Evolutionary conservation across 2,329 filamentous ascomycete species (phyloP).

Genomic region (Alternaria sp.): DNA sequence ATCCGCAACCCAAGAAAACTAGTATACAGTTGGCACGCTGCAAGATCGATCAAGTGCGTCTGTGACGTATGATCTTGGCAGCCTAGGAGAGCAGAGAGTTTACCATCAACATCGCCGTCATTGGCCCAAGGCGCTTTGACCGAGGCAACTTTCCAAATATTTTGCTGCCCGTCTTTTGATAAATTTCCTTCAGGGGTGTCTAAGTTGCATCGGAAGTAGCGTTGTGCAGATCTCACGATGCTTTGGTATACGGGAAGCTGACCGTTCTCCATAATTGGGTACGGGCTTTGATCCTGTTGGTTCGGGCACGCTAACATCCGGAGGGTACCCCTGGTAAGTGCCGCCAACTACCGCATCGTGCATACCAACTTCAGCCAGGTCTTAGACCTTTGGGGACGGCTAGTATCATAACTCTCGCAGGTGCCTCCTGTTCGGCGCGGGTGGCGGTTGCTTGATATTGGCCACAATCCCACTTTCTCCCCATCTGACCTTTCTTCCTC

Average conservation of each 20-base stretch:
- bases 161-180: not conserved
- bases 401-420: not conserved
- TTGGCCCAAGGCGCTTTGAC: not conserved
- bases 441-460: not conserved
- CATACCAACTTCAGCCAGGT: not conserved
- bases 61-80: not conserved
- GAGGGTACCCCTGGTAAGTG: slow-evolving; percentile 1
- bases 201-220: not conserved
- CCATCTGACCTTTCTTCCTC: not conserved
- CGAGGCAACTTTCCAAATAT: not conserved
- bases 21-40: not conserved
- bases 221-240: not conserved
- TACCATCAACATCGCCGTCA: not conserved
- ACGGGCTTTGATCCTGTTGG: not conserved
- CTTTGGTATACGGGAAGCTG: not conserved
- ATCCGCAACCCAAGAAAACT: not conserved
- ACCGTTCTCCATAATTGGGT: not conserved
- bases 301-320: not conserved
- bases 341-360: not conserved
- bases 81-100: not conserved
- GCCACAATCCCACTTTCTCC: not conserved
- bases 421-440: not conserved
- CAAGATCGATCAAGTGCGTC: not conserved
- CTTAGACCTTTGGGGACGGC: not conserved
- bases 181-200: not conserved